Conservation (phyloP, 257 asterid species). For the Fraxinus cuspidata region DNA sequence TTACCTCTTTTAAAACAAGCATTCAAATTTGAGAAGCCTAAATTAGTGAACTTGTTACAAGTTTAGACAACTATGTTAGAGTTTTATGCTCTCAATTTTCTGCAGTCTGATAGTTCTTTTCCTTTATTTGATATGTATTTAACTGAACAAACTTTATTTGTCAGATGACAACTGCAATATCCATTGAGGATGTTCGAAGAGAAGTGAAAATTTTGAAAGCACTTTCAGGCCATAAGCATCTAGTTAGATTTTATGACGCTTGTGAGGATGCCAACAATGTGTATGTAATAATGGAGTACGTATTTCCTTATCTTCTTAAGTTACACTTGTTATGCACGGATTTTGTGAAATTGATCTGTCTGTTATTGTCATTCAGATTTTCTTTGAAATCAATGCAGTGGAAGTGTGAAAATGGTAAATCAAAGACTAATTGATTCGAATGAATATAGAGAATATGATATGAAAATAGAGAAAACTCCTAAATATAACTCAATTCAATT, state of each 20-base stretch:
- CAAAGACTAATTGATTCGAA: background rate
- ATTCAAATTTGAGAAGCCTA: background rate
- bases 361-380: background rate
- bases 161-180: conserved; percentile 95
- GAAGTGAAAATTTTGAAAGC: conserved; percentile 95
- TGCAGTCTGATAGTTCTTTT: conserved; percentile 2
- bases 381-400: background rate
- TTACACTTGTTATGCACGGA: conserved; percentile 17
- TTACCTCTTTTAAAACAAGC: background rate
- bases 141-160: conserved; percentile 36
- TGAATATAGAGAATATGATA: background rate
- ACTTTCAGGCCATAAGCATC: conserved; percentile 89
- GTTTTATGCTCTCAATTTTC: background rate
- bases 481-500: background rate
- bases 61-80: background rate
- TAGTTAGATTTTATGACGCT: conserved; percentile 85
- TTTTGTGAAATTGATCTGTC: background rate
- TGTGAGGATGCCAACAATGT: conserved; percentile 91
- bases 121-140: conserved; percentile 19
- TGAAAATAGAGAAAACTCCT: background rate
- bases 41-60: background rate
- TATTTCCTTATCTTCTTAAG: conserved; percentile 33
- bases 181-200: conserved; percentile 94
- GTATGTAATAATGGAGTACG: conserved; percentile 95
- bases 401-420: background rate